phyloP scores from a whole-genome alignment of 192 early-diverging fungal species.

The Backusella morwellensis region DNA sequence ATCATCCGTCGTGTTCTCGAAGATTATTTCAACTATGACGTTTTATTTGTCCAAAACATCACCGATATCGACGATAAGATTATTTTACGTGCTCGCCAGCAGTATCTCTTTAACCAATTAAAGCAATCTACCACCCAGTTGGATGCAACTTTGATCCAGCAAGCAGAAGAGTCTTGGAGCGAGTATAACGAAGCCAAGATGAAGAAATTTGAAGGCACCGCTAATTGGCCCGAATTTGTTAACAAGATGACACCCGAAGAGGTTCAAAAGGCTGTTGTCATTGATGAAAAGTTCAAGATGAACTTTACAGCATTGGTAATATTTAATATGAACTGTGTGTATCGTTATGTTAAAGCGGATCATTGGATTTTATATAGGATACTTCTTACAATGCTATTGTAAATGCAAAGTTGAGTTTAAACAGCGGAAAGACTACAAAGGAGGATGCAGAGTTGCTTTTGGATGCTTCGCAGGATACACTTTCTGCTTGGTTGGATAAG shows the following conservation, averaged over 20 bases:
- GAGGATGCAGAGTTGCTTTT: conserved; percentile 46
- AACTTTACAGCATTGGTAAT: conserved; percentile 66
- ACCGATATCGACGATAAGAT: conserved; percentile 99
- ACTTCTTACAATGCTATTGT: conserved; percentile 38
- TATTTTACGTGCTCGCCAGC: conserved; percentile 87
- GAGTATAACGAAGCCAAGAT: conserved; percentile 63
- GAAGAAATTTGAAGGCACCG: conserved; percentile 49
- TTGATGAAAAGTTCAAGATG: conserved; percentile 71
- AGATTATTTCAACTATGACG: conserved; percentile 95
- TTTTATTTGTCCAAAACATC: conserved; percentile 94
- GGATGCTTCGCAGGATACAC: conserved; percentile 49
- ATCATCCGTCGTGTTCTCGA: conserved; percentile 91
- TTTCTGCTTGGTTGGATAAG: conserved; percentile 52
- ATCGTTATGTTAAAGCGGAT: neutral
- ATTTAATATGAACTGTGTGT: neutral
- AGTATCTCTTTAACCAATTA: conserved; percentile 68
- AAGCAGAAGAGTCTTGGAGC: conserved; percentile 60
- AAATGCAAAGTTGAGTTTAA: conserved; percentile 43
- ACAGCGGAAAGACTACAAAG: conserved; percentile 39
- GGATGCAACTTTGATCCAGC: conserved; percentile 48
- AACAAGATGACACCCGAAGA: conserved; percentile 48
- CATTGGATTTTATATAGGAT: conserved; percentile 23
- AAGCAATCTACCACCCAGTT: conserved; percentile 38
- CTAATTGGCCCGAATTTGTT: conserved; percentile 59
- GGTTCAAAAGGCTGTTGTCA: conserved; percentile 33